Evolutionary conservation across 2,329 filamentous ascomycete genomes (phyloP), one percentile per base, ranked within the genome.

Genomic region (Pestalotiopsis sp.): DNA sequence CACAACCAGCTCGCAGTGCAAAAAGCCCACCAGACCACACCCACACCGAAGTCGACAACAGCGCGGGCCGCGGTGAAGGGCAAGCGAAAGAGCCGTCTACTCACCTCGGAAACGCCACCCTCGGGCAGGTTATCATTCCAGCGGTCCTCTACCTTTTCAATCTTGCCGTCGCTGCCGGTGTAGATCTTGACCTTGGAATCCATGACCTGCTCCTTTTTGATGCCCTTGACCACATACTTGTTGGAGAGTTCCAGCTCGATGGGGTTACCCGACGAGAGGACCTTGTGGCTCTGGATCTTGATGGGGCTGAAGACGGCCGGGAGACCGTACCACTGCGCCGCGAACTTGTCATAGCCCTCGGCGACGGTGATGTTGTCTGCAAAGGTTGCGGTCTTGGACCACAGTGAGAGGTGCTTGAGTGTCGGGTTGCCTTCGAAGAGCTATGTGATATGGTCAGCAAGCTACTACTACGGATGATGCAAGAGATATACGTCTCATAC

Each of bases 381-480:
- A 49, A 91, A 91, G 0, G 81, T 83, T 7, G 83, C 89, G 49
- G 87, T 82, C 69, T 87, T 86, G 63, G 81, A 81, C 89, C 89
- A 91, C 27, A 91, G 82, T 14, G 82, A 79, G 60, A 91, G 83
- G 75, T 91, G 90, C 56, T 83, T 83, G 2, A 90, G 82, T 2
- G 87, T 87, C 0, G 89, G 87, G 20, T 85, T 83, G 60, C 89
- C 89, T 41, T 87, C 86, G 75, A 91, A 91, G 62, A 91, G 84
- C 83, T 85, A 59, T 17, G 4, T 20, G 23, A 14, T 13, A 14
- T 61, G 4, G 38, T 41, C 56, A 20, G 12, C 14, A 31, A 2
- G 31, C n/a, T n/a, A n/a, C 31, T 7, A 7, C 31, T 31, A 6
- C 31, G 31, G 6, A 31, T 7, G 31, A 31, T 31, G 31, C 1